Conservation (phyloP, 2,329 filamentous ascomycete species). For the Aureobasidium sp. region DNA sequence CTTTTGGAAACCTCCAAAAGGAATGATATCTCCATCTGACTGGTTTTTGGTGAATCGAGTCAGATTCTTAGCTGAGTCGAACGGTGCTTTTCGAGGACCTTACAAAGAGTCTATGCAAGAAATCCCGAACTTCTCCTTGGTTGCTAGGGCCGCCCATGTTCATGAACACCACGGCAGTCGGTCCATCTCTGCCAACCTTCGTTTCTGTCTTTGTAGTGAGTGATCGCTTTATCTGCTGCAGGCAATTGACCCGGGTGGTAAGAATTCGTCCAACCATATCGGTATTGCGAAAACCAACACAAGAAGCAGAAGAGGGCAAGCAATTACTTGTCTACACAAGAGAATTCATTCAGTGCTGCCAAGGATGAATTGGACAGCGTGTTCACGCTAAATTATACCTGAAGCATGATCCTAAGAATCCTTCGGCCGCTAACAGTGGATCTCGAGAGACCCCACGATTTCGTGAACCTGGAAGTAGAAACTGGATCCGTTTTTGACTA, state of each 20-base stretch:
- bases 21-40: neutral
- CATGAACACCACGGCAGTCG: slow-evolving; percentile 96
- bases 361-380: neutral
- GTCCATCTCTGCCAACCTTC: slow-evolving; percentile 48
- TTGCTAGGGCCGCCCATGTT: slow-evolving; percentile 98
- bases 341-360: neutral
- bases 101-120: slow-evolving; percentile 87
- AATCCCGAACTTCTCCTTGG: slow-evolving; percentile 77
- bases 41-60: neutral
- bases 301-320: neutral
- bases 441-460: neutral
- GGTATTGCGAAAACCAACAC: neutral
- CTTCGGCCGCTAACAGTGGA: neutral
- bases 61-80: slow-evolving; percentile 25
- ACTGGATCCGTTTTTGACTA: too few relatives aligned
- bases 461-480: neutral
- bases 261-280: neutral
- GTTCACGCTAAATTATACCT: neutral
- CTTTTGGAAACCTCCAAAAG: neutral
- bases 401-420: neutral
- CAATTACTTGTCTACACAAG: neutral
- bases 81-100: slow-evolving; percentile 24
- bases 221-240: neutral
- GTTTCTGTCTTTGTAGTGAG: neutral
- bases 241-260: neutral